Percentiles rank a stretch among this genome's conserved stretches.
These are phyloP conservation scores for Serendipita sp. DNA, from an alignment of 768 basidiomycete species.

Conservation along the genomic window DNA sequence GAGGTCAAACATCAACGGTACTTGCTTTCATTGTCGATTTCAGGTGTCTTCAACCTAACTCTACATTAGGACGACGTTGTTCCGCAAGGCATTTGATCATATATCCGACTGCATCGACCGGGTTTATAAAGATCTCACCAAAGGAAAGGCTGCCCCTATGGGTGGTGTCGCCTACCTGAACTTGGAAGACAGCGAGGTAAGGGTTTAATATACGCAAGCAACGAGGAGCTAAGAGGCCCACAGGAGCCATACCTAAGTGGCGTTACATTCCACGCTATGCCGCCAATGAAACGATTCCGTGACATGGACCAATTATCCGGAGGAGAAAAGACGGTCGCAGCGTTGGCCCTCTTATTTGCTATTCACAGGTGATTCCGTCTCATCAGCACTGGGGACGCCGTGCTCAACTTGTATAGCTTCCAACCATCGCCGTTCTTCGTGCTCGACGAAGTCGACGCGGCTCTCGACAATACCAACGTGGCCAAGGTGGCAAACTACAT, in stretches of 20 bases:
- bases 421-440: constrained; percentile 97
- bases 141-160: constrained; percentile 83
- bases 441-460: constrained; percentile 96
- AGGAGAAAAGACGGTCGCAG: constrained; percentile 97
- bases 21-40: not conserved
- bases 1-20: constrained; percentile 44
- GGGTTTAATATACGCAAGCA: constrained; percentile 12
- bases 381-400: not conserved
- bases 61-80: constrained; percentile 49
- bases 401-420: constrained; percentile 38
- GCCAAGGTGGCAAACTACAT: constrained; percentile 93
- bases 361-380: constrained; percentile 59
- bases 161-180: constrained; percentile 94
- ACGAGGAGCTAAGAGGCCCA: not conserved
- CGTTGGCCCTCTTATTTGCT: constrained; percentile 88
- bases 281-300: constrained; percentile 96
- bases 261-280: constrained; percentile 99
- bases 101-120: constrained; percentile 89
- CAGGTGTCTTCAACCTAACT: not conserved
- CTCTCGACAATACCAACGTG: constrained; percentile 97
- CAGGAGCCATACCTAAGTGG: constrained; percentile 76
- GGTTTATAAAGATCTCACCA: constrained; percentile 96
- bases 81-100: constrained; percentile 92
- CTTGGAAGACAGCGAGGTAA: constrained; percentile 87
- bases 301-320: constrained; percentile 99